A percentile compares a stretch with the other conserved stretches of the same genome.
Evolutionary conservation across 495 filamentous ascomycete genomes (phyloP).

Genomic region (Hypoxylon lenormandii): DNA sequence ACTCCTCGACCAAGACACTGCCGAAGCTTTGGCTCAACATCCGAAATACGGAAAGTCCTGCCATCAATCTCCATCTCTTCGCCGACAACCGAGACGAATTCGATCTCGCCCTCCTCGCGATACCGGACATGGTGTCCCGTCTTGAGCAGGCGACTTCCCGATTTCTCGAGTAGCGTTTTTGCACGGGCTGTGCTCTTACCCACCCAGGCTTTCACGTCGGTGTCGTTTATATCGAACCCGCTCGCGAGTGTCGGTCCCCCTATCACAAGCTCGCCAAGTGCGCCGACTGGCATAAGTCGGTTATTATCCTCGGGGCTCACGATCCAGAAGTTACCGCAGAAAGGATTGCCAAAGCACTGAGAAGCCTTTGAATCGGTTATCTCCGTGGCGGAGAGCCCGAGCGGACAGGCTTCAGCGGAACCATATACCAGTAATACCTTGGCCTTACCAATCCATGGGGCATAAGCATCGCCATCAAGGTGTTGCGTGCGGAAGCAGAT

Average conservation of each 20-base stretch:
- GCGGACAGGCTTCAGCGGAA: constrained; percentile 58
- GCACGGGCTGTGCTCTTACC: constrained; percentile 31
- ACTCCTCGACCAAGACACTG: constrained; percentile 60
- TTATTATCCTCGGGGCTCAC: constrained; percentile 63
- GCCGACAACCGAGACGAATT: constrained; percentile 55
- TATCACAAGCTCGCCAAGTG: constrained; percentile 62
- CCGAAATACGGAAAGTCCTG: constrained; percentile 53
- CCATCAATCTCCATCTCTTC: constrained; percentile 49
- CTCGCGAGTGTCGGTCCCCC: constrained; percentile 59
- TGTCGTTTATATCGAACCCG: constrained; percentile 39
- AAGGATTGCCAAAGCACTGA: constrained; percentile 58
- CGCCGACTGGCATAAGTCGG: constrained; percentile 60
- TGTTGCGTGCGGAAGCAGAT: constrained; percentile 61
- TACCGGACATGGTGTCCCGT: constrained; percentile 61
- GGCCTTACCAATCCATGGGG: constrained; percentile 58
- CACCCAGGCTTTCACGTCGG: constrained; percentile 38
- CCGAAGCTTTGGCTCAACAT: constrained; percentile 59
- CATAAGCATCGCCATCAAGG: constrained; percentile 58
- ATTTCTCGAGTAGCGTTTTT: constrained; percentile 42
- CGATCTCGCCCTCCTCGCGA: constrained; percentile 58
- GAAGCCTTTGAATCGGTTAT: constrained; percentile 52
- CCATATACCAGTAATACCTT: constrained; percentile 62
- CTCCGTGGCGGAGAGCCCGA: constrained; percentile 61
- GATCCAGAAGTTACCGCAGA: constrained; percentile 59
- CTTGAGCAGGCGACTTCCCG: constrained; percentile 51